Percentiles rank a stretch among this genome's conserved stretches.
These are phyloP conservation scores for Fraxinus americana DNA, from an alignment of 257 asterid species.

Conservation along the genomic window DNA sequence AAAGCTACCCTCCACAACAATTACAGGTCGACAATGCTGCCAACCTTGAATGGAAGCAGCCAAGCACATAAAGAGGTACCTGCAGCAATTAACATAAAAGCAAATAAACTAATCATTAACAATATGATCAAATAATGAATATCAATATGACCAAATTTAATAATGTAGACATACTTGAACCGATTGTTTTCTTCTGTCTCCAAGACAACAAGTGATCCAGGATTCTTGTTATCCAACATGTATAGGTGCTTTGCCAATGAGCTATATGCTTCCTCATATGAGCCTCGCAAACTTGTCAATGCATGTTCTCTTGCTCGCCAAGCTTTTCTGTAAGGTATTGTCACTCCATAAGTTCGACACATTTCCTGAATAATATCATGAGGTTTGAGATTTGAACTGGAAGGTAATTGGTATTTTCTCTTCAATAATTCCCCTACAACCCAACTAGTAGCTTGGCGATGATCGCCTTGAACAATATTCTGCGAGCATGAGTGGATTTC, in stretches of 20 bases:
- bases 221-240: constrained; percentile 9
- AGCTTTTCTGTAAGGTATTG: constrained; percentile 8
- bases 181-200: constrained; percentile 1
- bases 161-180: background rate
- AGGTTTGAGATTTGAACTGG: constrained; percentile 14
- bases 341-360: constrained; percentile 13
- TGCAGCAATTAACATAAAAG: background rate
- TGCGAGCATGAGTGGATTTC: constrained; percentile 4
- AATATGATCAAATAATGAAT: background rate
- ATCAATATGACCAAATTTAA: background rate
- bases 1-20: constrained; percentile 3
- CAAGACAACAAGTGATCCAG: background rate
- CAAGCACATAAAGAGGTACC: constrained; percentile 6
- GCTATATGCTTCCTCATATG: constrained; percentile 6
- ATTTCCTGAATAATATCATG: constrained; percentile 9
- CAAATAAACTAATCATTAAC: background rate
- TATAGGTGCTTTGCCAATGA: constrained; percentile 7
- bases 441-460: constrained; percentile 12
- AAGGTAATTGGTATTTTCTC: constrained; percentile 10
- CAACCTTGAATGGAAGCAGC: constrained; percentile 10
- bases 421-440: constrained; percentile 6
- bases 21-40: constrained; percentile 10
- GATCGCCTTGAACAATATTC: constrained; percentile 6
- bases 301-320: constrained; percentile 8
- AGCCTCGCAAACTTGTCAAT: constrained; percentile 1